Evolutionary conservation across 2,329 filamentous ascomycete genomes (phyloP).

Genomic region (Talaromyces sp.): DNA sequence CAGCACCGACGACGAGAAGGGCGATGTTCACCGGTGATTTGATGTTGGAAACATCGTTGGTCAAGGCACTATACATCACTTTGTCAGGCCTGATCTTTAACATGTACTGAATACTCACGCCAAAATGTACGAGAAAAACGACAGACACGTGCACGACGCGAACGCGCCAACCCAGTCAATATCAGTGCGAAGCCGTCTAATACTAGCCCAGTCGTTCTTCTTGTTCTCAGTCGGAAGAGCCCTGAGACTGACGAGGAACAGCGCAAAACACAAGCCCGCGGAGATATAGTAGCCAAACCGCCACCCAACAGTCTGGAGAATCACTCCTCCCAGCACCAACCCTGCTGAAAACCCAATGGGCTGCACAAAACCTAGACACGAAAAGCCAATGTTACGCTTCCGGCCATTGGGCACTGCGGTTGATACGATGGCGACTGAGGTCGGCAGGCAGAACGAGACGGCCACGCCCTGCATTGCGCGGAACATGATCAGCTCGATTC

Average conservation of each 20-base stretch:
- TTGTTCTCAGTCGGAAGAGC: conserved; percentile 2
- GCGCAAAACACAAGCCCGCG: conserved; percentile 7
- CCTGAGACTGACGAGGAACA: conserved; percentile 8
- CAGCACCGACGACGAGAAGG: conserved; percentile 21
- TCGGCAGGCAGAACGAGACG: conserved; percentile 41
- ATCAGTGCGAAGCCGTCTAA: conserved; percentile 14
- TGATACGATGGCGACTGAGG: conserved; percentile 43
- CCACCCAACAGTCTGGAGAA: conserved; percentile 44
- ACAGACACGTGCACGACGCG: conserved; percentile 39
- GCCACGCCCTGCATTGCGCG: conserved; percentile 41
- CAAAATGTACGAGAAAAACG: conserved; percentile 44
- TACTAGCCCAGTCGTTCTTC: background rate
- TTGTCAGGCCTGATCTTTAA: background rate
- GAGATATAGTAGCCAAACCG: conserved; percentile 36
- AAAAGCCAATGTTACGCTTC: conserved; percentile 45
- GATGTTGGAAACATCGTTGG: conserved; percentile 6
- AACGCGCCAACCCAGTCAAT: conserved; percentile 47
- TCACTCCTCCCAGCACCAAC: conserved; percentile 44
- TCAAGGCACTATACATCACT: conserved; percentile 1
- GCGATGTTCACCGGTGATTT: conserved; percentile 16
- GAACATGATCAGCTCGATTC: conserved; percentile 40
- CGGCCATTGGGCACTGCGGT: conserved; percentile 39
- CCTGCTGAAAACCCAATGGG: conserved; percentile 47
- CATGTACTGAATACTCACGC: conserved; percentile 12
- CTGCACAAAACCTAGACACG: conserved; percentile 43